Conservation (phyloP, 305 asterid genomes). For the Solanum hybrid region DNA sequence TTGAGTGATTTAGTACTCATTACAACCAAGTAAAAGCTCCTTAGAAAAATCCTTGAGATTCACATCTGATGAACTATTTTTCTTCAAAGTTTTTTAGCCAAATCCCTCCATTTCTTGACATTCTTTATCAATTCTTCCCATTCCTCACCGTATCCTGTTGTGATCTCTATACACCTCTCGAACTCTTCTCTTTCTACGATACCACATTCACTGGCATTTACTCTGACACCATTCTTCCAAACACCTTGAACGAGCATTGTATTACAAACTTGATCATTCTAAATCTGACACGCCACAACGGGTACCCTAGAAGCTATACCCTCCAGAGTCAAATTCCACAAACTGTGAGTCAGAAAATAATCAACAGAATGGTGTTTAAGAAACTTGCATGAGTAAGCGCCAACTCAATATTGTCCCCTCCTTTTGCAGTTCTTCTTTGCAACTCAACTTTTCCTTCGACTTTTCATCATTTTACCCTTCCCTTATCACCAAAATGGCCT, state of each 20-base stretch:
- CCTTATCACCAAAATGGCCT: conserved; percentile 12
- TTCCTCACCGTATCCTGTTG: background rate
- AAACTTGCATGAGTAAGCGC: conserved; percentile 30
- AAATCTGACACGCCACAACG: conserved; percentile 16
- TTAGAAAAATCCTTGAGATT: background rate
- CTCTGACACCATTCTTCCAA: conserved; percentile 22
- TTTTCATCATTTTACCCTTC: background rate
- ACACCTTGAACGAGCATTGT: conserved; percentile 23
- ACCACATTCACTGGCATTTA: background rate
- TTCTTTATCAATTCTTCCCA: background rate
- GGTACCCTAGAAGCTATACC: conserved; percentile 23
- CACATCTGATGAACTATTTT: background rate
- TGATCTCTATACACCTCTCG: background rate
- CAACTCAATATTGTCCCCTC: conserved; percentile 20
- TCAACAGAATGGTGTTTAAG: conserved; percentile 16
- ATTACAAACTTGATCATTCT: conserved; percentile 28
- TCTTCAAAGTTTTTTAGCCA: too few species aligned
- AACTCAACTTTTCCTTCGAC: conserved; percentile 1
- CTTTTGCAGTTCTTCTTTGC: conserved; percentile 6
- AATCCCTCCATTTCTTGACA: background rate
- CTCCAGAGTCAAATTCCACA: conserved; percentile 29
- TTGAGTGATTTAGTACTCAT: background rate
- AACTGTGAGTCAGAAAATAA: conserved; percentile 27
- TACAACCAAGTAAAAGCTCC: background rate
- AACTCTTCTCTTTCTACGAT: background rate